Conservation (phyloP, 805 yeast species). For the Spathaspora passalidarum region DNA sequence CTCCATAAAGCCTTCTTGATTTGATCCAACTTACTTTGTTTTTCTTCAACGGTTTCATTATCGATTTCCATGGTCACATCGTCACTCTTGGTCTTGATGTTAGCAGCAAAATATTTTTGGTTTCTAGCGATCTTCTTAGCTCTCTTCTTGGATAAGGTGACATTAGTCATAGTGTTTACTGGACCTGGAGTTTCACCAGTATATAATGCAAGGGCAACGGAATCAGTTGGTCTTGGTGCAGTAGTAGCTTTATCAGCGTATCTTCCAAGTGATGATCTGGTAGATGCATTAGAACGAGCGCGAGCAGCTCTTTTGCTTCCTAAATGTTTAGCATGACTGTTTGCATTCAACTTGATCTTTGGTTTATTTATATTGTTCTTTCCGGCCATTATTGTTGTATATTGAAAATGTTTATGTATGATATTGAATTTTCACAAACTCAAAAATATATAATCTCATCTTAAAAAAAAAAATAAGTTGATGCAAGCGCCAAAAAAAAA, state of each 20-base stretch:
- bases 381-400: constrained; percentile 10
- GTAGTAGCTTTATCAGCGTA: constrained; percentile 33
- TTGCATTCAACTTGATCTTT: constrained; percentile 52
- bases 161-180: constrained; percentile 46
- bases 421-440: neutral
- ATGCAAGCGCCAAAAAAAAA: constrained; percentile 2
- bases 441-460: neutral
- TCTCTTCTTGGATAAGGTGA: constrained; percentile 71
- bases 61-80: constrained; percentile 48
- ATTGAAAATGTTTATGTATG: neutral
- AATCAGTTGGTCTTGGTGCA: constrained; percentile 41
- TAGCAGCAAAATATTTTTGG: constrained; percentile 61
- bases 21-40: constrained; percentile 37
- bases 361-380: constrained; percentile 82
- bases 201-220: constrained; percentile 44
- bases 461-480: constrained; percentile 1
- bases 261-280: constrained; percentile 43
- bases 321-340: constrained; percentile 47
- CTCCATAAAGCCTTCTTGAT: constrained; percentile 70
- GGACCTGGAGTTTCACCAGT: constrained; percentile 31
- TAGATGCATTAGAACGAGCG: constrained; percentile 35
- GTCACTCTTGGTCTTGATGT: constrained; percentile 43
- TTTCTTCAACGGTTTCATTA: constrained; percentile 19
- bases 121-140: constrained; percentile 79
- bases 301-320: constrained; percentile 57